Evolutionary conservation across 202 grass and related monocot genomes (phyloP), one percentile per base, ranked within the genome.

Genomic region (Bolboschoenoplectus hybrid): DNA sequence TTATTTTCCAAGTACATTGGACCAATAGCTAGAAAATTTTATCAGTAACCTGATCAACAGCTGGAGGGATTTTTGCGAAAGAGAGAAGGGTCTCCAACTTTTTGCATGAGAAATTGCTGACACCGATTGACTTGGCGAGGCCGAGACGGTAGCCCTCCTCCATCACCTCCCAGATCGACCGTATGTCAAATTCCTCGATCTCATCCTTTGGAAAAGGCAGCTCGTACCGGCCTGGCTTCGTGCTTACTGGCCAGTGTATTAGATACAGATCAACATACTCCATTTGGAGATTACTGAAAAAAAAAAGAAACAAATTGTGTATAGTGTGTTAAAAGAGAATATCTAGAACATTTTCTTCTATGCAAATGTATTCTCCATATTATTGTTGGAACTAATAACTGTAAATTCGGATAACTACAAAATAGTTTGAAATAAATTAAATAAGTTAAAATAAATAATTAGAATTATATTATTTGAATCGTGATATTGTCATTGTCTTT

Each of bases 71-170:
- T 63, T 85, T 91, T 3, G 94, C 91, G 38, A 85, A 88, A 50
- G 91, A 92, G 67, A 97, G 91, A 1, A 94, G 77, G 3, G 43
- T 50, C 16, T 97, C 80, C 7, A 97, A 87, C 84, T 93, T 93
- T 36, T 90, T 97, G 89, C 92, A 89, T 35, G 94, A 93, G 85
- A 97, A 93, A 50, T 97, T 97, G 73, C 91, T 89, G 53, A 97
- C 89, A 49, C 94, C 92, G 17, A 94, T 93, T 63, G 86, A 50
- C 67, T 87, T 94, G 72, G 84, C 83, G 0, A 94, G 91, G 79
- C 92, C 92, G 41, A 89, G 82, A 2, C 79, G 36, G 75, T 90
- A 77, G 86, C 92, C 94, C 87, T 93, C 91, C 65, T 97, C 92
- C 94, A 94, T 97, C 52, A 77, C 92, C 65, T 87, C 88, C 91